Conservation (phyloP, 768 basidiomycete genomes). For the Filobasidium wieringae region DNA sequence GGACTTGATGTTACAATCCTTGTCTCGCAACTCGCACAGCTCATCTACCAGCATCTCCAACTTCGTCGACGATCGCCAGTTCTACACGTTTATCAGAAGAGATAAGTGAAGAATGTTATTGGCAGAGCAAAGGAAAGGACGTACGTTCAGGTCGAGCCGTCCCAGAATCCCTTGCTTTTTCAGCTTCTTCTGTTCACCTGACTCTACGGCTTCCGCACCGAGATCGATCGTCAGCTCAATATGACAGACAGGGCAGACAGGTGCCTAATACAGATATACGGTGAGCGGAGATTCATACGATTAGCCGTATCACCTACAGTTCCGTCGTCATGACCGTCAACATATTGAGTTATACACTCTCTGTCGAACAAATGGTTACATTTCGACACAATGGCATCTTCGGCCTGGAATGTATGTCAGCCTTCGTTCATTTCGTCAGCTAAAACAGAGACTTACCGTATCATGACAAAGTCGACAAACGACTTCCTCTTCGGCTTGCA, state of each 20-base stretch:
- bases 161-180: constrained; percentile 84
- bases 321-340: constrained; percentile 50
- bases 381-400: constrained; percentile 88
- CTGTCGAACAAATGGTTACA: constrained; percentile 93
- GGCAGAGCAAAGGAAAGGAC: not conserved
- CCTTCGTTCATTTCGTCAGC: not conserved
- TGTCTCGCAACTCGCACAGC: constrained; percentile 63
- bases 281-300: too few relatives aligned
- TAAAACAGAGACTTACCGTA: constrained; percentile 43
- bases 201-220: constrained; percentile 81
- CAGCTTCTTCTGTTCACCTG: constrained; percentile 49
- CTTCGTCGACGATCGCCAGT: constrained; percentile 92
- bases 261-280: constrained; percentile 37
- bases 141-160: constrained; percentile 61
- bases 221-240: constrained; percentile 83
- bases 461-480: constrained; percentile 95
- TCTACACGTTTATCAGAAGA: constrained; percentile 33
- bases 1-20: constrained; percentile 87
- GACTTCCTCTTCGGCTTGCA: constrained; percentile 55
- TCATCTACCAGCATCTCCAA: constrained; percentile 95
- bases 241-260: constrained; percentile 90
- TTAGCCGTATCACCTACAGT: constrained; percentile 2
- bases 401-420: constrained; percentile 41
- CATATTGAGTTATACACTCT: constrained; percentile 87
- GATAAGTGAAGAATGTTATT: not conserved